Conservation (phyloP, 2,329 filamentous ascomycete species). For the Pestalotiopsis sp. region DNA sequence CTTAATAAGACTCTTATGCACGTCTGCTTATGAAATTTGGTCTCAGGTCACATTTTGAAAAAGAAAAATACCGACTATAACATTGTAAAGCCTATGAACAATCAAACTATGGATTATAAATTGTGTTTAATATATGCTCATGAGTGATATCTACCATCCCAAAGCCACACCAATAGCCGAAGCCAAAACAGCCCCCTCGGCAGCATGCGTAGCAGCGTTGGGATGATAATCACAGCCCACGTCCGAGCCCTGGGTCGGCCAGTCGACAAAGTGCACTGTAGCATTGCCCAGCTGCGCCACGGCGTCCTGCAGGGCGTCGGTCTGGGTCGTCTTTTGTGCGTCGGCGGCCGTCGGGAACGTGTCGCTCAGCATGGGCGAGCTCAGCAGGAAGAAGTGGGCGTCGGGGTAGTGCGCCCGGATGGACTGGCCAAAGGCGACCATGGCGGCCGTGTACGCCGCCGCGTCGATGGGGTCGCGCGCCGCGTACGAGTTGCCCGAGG, state of each 20-base stretch:
- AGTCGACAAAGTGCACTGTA: conserved; percentile 41
- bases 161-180: conserved; percentile 22
- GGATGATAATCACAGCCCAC: conserved; percentile 46
- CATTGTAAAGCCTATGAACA: no score
- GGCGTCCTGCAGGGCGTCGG: conserved; percentile 34
- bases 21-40: no score
- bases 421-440: conserved; percentile 33
- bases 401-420: conserved; percentile 37
- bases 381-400: conserved; percentile 42
- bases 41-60: no score
- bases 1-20: no score
- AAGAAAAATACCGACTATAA: no score
- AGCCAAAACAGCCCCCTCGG: conserved; percentile 30
- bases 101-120: no score
- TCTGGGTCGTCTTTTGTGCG: conserved; percentile 40
- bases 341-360: conserved; percentile 26
- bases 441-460: conserved; percentile 27
- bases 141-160: not conserved
- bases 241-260: conserved; percentile 41
- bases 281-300: conserved; percentile 31
- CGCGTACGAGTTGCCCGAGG: no score
- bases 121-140: no score
- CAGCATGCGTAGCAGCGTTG: conserved; percentile 38
- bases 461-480: conserved; percentile 30
- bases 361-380: conserved; percentile 41